These are phyloP conservation scores for Globisporangium middletonii DNA, from an alignment of 352 stramenopile species.

Conservation along the genomic window DNA sequence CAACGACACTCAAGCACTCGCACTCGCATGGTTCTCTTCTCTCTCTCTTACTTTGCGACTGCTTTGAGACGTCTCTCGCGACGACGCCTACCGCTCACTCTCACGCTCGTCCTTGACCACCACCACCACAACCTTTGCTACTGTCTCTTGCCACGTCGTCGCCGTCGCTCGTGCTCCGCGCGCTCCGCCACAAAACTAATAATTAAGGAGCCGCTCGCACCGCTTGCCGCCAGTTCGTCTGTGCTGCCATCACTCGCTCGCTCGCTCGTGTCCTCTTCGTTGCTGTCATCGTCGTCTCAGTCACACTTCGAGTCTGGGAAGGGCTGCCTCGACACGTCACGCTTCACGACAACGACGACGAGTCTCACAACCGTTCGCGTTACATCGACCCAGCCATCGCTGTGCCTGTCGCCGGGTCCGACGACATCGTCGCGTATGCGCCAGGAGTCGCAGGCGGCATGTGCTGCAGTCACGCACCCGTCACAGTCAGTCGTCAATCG, in stretches of 20 bases:
- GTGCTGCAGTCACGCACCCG: slow-evolving; percentile 28
- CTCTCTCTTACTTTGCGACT: no score
- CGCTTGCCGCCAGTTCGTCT: slow-evolving; percentile 5
- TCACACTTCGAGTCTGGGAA: background rate
- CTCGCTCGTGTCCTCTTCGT: background rate
- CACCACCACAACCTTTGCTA: background rate
- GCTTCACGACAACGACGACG: background rate
- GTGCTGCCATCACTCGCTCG: background rate
- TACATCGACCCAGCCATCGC: slow-evolving; percentile 74
- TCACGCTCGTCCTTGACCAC: no score
- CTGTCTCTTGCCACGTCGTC: background rate
- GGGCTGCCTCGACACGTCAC: background rate
- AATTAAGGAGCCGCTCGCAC: slow-evolving; percentile 5
- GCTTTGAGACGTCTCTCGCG: no score
- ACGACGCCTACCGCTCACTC: no score
- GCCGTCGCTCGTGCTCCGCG: background rate
- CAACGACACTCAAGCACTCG: background rate
- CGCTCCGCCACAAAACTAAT: slow-evolving; percentile 18
- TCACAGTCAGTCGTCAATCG: background rate
- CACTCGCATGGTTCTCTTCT: no score
- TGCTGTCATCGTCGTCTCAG: background rate
- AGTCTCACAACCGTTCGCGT: slow-evolving; percentile 4
- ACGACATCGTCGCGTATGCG: slow-evolving; percentile 59
- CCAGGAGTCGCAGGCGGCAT: slow-evolving; percentile 59
- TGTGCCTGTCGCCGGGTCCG: slow-evolving; percentile 61